These are phyloP conservation scores for Populus trichocarpa DNA, from an alignment of 441 rosid species.

Conservation along the genomic window DNA sequence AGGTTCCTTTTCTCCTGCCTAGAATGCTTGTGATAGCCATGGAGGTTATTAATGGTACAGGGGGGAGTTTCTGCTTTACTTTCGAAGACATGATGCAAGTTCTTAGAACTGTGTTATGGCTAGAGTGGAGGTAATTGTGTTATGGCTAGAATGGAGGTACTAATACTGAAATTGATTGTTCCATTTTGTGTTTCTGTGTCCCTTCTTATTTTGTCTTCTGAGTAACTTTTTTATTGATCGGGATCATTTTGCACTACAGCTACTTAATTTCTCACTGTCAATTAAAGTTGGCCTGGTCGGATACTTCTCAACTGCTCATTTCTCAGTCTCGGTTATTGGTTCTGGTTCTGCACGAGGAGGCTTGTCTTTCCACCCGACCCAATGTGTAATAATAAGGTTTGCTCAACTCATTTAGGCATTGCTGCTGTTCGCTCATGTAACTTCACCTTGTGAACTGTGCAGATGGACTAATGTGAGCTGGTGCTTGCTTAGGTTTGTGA, in stretches of 20 bases:
- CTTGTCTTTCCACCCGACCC: no score
- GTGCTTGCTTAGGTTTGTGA: neutral
- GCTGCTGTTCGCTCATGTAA: no score
- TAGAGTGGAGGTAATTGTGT: no score
- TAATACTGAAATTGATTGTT: neutral
- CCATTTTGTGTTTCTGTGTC: neutral
- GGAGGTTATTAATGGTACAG: neutral
- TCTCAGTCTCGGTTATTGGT: neutral
- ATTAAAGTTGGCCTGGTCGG: neutral
- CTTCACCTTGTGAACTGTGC: neutral
- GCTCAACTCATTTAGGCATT: no score
- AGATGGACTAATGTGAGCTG: neutral
- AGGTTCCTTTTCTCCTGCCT: no score
- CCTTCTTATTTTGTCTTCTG: neutral
- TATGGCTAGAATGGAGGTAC: no score
- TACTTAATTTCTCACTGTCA: neutral
- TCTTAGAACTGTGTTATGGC: neutral
- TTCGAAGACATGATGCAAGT: neutral
- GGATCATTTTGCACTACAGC: neutral
- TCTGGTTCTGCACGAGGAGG: no score
- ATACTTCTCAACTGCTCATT: neutral
- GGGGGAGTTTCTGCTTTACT: neutral
- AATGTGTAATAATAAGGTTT: no score
- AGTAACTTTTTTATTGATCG: neutral
- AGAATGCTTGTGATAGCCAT: neutral